A percentile compares a stretch with the other conserved stretches of the same genome.
phyloP scores from a whole-genome alignment of 495 filamentous ascomycete genomes.

The Lentithecium fluviatile region DNA sequence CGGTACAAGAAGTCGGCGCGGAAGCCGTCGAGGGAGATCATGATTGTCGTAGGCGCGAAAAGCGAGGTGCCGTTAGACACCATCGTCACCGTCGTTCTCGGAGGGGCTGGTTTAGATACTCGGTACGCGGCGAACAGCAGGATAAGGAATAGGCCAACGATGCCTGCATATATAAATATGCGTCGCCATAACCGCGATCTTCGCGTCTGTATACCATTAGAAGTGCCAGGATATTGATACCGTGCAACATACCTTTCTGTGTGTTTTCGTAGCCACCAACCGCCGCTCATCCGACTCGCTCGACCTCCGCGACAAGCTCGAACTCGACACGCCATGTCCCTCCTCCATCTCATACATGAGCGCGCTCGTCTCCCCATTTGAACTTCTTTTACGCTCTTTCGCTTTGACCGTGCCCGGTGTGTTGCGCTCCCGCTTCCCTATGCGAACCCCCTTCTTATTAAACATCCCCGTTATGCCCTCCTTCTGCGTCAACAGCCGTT shows the following conservation, averaged over 20 bases:
- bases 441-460: constrained; percentile 47
- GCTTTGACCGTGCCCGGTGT: constrained; percentile 45
- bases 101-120: constrained; percentile 50
- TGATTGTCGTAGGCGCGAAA: constrained; percentile 86
- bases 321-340: constrained; percentile 35
- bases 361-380: constrained; percentile 19
- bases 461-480: constrained; percentile 54
- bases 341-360: constrained; percentile 44
- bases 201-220: constrained; percentile 4
- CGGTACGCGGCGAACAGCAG: constrained; percentile 57
- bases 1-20: constrained; percentile 90
- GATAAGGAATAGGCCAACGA: constrained; percentile 53
- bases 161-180: constrained; percentile 37
- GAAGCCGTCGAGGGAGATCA: constrained; percentile 95
- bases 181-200: constrained; percentile 25
- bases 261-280: constrained; percentile 8
- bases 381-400: constrained; percentile 11
- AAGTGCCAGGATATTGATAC: not conserved
- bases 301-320: constrained; percentile 26
- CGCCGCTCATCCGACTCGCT: constrained; percentile 32
- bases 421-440: constrained; percentile 55
- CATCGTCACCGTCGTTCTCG: constrained; percentile 29
- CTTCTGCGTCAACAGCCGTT: constrained; percentile 64
- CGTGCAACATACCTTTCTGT: constrained; percentile 20
- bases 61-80: constrained; percentile 77